Evolutionary conservation across 306 rosid genomes (phyloP).

Genomic region (Citrullus amarus): DNA sequence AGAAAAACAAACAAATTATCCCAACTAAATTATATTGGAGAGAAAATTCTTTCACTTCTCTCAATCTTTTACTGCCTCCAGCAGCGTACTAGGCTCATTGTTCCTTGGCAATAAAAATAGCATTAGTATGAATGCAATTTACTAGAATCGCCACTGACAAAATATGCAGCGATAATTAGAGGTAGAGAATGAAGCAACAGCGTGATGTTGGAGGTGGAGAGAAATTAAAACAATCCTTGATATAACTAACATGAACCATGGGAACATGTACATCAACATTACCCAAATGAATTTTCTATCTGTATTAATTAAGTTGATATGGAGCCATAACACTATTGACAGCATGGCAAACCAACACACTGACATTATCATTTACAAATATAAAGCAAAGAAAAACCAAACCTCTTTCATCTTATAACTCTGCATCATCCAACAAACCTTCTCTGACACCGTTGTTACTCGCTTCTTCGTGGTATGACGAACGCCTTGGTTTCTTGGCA

Average conservation of each 20-base stretch:
- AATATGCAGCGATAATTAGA: neutral
- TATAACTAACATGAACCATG: neutral
- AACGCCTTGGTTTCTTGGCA: conserved; percentile 37
- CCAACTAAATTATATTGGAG: no score
- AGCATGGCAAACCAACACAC: conserved; percentile 10
- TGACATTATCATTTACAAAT: conserved; percentile 10
- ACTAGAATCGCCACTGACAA: no score
- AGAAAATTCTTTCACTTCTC: no score
- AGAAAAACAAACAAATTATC: no score
- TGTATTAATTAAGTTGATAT: neutral
- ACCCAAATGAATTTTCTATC: conserved; percentile 3
- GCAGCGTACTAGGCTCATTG: no score
- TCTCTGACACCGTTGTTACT: neutral
- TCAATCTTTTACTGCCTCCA: no score
- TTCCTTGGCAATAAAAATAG: neutral
- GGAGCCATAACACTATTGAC: conserved; percentile 16
- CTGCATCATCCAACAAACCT: neutral
- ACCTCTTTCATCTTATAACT: neutral
- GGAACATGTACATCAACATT: neutral
- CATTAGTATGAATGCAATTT: neutral
- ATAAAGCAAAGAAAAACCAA: neutral
- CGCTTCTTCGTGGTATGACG: conserved; percentile 9
- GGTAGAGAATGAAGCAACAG: neutral
- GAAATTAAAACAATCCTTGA: neutral
- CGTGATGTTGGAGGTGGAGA: neutral